phyloP scores from a whole-genome alignment of 345 rosid genomes.

The Tarenaya hassleriana region DNA sequence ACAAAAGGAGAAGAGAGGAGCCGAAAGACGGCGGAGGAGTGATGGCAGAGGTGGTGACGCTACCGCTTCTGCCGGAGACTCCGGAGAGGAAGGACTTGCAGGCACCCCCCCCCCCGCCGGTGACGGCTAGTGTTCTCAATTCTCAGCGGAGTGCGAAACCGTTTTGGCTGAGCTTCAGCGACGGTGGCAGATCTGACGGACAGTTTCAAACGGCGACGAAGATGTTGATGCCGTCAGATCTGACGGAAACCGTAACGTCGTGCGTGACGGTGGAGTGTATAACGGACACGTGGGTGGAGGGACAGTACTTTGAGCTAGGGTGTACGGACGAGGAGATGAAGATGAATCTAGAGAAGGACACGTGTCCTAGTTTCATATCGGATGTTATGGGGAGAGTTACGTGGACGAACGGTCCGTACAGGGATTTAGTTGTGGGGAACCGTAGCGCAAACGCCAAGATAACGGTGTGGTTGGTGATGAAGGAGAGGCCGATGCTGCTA shows the following conservation, averaged over 20 bases:
- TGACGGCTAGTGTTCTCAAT: not conserved
- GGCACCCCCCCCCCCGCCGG: too few species aligned
- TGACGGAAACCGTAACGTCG: conserved; percentile 28
- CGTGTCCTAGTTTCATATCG: conserved; percentile 76
- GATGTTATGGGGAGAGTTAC: conserved; percentile 54
- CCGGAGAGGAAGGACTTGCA: conserved; percentile 34
- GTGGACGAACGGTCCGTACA: conserved; percentile 61
- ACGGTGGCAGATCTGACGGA: not conserved
- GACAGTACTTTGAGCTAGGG: conserved; percentile 39
- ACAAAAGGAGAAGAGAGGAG: conserved; percentile 23
- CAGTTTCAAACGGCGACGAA: conserved; percentile 20
- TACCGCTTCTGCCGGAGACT: conserved; percentile 61
- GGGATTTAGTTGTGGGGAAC: conserved; percentile 37
- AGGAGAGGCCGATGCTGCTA: conserved; percentile 28
- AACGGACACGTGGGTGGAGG: conserved; percentile 45
- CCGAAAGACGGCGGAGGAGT: conserved; percentile 20
- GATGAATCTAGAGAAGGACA: conserved; percentile 46
- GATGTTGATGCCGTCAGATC: conserved; percentile 10
- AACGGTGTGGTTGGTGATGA: conserved; percentile 62
- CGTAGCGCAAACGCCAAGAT: conserved; percentile 26
- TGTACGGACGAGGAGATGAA: conserved; percentile 50
- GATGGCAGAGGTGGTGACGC: conserved; percentile 32
- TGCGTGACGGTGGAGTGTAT: conserved; percentile 62
- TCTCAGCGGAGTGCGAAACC: conserved; percentile 13
- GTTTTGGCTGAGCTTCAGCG: conserved; percentile 37